Evolutionary conservation across 768 basidiomycete genomes (phyloP).

Genomic region (Mycena rebaudengoi): DNA sequence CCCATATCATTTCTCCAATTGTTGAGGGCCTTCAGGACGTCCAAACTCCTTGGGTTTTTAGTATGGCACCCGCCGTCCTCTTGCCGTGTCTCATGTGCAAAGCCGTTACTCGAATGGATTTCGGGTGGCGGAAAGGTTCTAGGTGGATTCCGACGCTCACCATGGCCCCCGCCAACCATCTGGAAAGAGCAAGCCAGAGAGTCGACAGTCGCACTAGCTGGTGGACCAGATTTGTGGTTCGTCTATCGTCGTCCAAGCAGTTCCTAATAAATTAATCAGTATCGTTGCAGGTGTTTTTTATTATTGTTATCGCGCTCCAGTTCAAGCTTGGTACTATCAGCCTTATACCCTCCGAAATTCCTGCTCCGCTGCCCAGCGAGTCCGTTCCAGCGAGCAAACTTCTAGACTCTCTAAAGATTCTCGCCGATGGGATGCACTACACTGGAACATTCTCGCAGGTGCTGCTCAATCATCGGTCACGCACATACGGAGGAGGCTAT

Average conservation of each 20-base stretch:
- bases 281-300: neutral
- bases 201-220: constrained; percentile 13
- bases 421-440: neutral
- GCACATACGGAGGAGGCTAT: constrained; percentile 35
- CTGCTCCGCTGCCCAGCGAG: neutral
- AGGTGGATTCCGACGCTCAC: constrained; percentile 34
- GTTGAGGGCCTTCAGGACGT: neutral
- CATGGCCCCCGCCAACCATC: constrained; percentile 33
- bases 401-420: neutral
- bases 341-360: constrained; percentile 4
- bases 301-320: neutral
- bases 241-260: constrained; percentile 1
- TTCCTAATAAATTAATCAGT: no score
- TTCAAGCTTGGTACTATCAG: neutral
- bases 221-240: constrained; percentile 7
- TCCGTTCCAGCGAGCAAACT: neutral
- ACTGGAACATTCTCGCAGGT: constrained; percentile 32
- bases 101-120: constrained; percentile 32
- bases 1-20: constrained; percentile 24
- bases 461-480: constrained; percentile 31
- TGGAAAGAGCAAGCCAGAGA: constrained; percentile 32
- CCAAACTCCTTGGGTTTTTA: neutral
- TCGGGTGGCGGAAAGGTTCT: constrained; percentile 31
- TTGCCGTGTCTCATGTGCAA: constrained; percentile 38
- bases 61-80: neutral